Evolutionary conservation across 495 filamentous ascomycete species (phyloP), one percentile per base, ranked within the genome.

Genomic region (Aspergillus olivimuriae): DNA sequence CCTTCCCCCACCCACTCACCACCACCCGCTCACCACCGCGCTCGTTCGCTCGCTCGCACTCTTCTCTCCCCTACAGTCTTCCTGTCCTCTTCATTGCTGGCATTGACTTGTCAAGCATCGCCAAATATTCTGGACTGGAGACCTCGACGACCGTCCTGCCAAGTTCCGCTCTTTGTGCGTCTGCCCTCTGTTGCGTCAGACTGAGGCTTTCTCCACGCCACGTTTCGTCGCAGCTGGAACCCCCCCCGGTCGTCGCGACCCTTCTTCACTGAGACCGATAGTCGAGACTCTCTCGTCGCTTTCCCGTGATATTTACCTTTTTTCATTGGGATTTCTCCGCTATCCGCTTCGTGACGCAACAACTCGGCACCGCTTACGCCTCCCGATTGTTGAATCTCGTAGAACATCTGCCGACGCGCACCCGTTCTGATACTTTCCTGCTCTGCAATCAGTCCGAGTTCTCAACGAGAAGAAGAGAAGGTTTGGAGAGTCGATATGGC

Each of bases 401-500:
- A 34, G 22, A 39, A 37, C 23, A 8, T 39, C n/a, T 37, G 28
- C 31, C 34, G 33, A n/a, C 26, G 35, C 34, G 36, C 34, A 36
- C 42, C 32, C 46, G 18, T 47, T 41, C 45, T 24, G 36, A 36
- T 45, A 16, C 31, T 17, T 33, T 17, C 14, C 41, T 43, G 34
- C 34, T 43, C 46, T 41, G 28, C 22, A 23, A 41, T 41, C 22
- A 26, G 32, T 16, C 16, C 15, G 20, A 44, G 21, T 40, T 43
- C 30, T 15, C 36, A 44, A n/a, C 24, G 39, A 47, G 21, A 18
- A 44, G 22, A 45, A 34, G 19, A 43, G 15, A 43, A 34, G 33
- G 28, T 35, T 34, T 26, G 43, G 30, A 50, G 33, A 47, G 23
- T 63, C 56, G 60, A 61, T 21, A 95, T 95, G 89, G 84, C 88